phyloP scores from a whole-genome alignment of 176 grass and related monocot genomes.

The Panicum miliaceum region DNA sequence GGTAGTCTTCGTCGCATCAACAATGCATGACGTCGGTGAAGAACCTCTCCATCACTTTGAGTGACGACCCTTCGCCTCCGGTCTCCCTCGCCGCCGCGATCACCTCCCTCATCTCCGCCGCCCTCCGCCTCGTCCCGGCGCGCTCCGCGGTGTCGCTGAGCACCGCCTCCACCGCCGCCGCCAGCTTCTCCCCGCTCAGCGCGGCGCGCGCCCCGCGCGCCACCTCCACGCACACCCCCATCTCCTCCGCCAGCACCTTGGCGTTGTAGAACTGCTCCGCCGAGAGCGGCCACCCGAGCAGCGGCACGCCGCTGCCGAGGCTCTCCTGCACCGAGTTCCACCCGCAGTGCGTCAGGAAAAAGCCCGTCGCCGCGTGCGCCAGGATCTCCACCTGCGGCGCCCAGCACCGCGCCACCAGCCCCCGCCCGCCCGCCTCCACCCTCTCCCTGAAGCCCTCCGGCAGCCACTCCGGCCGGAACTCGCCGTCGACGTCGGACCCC shows the following conservation, averaged over 20 bases:
- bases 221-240: too few relatives aligned
- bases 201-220: background rate
- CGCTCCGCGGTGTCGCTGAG: background rate
- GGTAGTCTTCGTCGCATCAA: background rate
- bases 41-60: background rate
- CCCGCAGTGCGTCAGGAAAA: constrained; percentile 57
- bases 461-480: background rate
- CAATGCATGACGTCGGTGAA: background rate
- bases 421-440: background rate
- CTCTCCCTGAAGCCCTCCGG: background rate
- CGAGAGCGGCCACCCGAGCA: too few relatives aligned
- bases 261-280: too few relatives aligned
- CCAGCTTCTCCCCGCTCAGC: background rate
- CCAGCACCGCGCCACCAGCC: constrained; percentile 37
- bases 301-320: too few relatives aligned
- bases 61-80: background rate
- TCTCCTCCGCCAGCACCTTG: too few relatives aligned
- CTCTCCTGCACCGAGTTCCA: constrained; percentile 58
- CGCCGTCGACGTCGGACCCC: background rate
- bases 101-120: constrained; percentile 8
- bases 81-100: background rate
- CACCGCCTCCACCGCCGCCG: constrained; percentile 23
- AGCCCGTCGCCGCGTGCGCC: constrained; percentile 11
- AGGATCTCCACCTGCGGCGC: constrained; percentile 49
- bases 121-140: background rate